phyloP scores from a whole-genome alignment of 192 early-diverging fungal species.

The Gryganskiella cystojenkinii region DNA sequence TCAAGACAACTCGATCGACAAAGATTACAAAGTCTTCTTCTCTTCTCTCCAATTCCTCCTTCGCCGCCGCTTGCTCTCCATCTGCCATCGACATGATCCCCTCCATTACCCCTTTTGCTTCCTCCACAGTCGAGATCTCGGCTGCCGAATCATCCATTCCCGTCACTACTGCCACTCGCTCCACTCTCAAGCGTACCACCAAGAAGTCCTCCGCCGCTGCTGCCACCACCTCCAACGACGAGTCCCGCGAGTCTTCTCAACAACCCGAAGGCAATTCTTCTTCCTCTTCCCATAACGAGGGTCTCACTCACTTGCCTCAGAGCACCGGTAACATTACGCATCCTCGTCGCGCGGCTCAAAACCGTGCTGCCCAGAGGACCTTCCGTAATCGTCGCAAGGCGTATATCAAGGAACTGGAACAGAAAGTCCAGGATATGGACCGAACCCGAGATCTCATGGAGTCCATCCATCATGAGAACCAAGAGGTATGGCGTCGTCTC shows the following conservation, averaged over 20 bases:
- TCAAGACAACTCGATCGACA: constrained; percentile 44
- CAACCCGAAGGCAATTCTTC: constrained; percentile 2
- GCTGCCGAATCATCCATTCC: too few species aligned
- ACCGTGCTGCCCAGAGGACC: constrained; percentile 89
- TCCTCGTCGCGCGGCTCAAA: constrained; percentile 87
- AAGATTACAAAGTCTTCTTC: constrained; percentile 28
- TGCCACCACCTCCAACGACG: constrained; percentile 5
- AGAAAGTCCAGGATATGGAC: constrained; percentile 74
- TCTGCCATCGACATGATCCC: constrained; percentile 4
- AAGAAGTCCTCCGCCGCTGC: constrained; percentile 11
- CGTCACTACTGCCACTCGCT: background rate
- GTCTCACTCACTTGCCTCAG: background rate
- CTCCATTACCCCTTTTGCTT: background rate
- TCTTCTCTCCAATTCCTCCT: constrained; percentile 15
- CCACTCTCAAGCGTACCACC: constrained; percentile 8
- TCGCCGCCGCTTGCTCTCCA: background rate
- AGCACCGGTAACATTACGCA: constrained; percentile 44
- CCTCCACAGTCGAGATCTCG: too few species aligned
- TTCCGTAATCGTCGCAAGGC: constrained; percentile 89
- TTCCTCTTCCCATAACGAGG: background rate
- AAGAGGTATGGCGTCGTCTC: constrained; percentile 42
- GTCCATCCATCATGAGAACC: constrained; percentile 52
- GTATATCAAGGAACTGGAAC: constrained; percentile 86
- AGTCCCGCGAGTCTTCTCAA: constrained; percentile 34
- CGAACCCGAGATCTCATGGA: constrained; percentile 54